These are phyloP conservation scores for Lactuca saligna DNA, from an alignment of 129 eudicot species.

Conservation along the genomic window DNA sequence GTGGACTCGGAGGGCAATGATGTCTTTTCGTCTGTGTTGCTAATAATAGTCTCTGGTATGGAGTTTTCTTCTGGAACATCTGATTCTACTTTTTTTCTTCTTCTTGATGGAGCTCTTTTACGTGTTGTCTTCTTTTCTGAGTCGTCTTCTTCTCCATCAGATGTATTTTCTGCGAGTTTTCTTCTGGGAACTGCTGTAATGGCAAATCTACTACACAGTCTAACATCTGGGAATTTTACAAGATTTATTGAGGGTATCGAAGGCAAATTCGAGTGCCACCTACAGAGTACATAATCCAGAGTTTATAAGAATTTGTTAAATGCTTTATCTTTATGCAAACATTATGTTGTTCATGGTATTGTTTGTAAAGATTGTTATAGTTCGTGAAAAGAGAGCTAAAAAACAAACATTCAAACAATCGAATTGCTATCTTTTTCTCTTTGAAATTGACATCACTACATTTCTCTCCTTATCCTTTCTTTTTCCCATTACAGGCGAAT, in stretches of 20 bases:
- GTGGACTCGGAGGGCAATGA: constrained; percentile 31
- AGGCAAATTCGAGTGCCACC: constrained; percentile 59
- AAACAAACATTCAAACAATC: constrained; percentile 4
- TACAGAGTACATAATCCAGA: constrained; percentile 23
- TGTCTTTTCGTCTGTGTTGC: constrained; percentile 35
- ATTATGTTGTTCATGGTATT: neutral
- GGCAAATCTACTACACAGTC: constrained; percentile 36
- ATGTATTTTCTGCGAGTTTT: constrained; percentile 39
- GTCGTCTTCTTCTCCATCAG: constrained; percentile 50
- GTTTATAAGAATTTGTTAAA: neutral
- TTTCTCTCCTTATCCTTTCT: constrained; percentile 11
- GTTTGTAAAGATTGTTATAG: constrained; percentile 7
- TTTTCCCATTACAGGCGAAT: neutral
- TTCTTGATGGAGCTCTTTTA: constrained; percentile 52
- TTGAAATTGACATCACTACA: neutral
- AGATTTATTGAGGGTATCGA: constrained; percentile 37
- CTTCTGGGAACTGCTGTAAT: constrained; percentile 50
- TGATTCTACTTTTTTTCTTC: constrained; percentile 47
- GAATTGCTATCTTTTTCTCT: constrained; percentile 7
- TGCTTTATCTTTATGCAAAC: neutral
- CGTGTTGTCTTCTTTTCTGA: constrained; percentile 55
- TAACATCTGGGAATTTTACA: constrained; percentile 44
- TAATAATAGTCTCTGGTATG: constrained; percentile 22
- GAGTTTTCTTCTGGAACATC: constrained; percentile 42
- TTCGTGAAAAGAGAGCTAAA: neutral